Evolutionary conservation across 129 eudicot genomes (phyloP), one percentile per base, ranked within the genome.

Genomic region (sunflower (Helianthus annuus)): DNA sequence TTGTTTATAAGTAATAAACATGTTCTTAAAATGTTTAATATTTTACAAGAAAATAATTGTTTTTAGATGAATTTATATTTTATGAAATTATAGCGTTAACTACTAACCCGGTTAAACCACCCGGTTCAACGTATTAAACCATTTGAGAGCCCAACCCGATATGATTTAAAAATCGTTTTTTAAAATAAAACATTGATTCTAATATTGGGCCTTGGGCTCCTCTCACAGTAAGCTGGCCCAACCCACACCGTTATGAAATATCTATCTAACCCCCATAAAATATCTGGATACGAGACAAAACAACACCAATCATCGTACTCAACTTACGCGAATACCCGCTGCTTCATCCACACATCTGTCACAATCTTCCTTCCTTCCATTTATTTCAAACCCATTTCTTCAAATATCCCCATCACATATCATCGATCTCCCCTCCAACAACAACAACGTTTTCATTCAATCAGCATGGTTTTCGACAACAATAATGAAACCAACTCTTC

Each of bases 331-430:
- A 64, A 77, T 38, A 77, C 52, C 57, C 65, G 76, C 19, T 11
- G 52, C 66, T 49, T 17, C 51, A 78, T 78, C 77, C 81, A 39
- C 29, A 78, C 77, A 77, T 40, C 44, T 77, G 81, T 61, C 66
- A 52, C 76, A 12, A 38, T 15, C 69, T 40, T 62, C 60, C 69
- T 40, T 62, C 60, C 12, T 59, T 29, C 59, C 44, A 39, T 64
- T 16, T 8, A 13, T 11, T n/a, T 54, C 78, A 64, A 64, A 54
- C 71, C 38, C 54, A 2, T 51, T 40, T 55, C 53, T 48, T 38
- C 55, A n/a, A 16, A 19, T 27, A 11, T 10, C 42, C 54, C 40
- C 12, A 29, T 7, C 9, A 40, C 49, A 32, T n/a, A 52, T 68
- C 60, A 29, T 29, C 59, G 29, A 32, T 32, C 36, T 32, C 36